Evolutionary conservation across 108 stramenopile genomes (phyloP).

Genomic region (Seminavis robusta): DNA sequence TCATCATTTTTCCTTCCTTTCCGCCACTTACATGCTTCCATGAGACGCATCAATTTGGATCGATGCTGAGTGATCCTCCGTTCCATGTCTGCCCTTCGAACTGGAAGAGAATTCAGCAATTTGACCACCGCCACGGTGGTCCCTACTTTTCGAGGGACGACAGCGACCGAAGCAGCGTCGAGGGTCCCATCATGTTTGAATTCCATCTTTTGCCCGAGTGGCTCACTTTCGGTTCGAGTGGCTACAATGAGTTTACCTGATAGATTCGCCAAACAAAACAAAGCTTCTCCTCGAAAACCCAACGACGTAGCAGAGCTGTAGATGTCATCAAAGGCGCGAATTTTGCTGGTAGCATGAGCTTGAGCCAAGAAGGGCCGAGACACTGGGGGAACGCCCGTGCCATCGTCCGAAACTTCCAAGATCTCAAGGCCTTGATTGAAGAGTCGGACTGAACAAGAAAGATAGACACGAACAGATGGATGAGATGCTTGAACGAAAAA

Average conservation of each 20-base stretch:
- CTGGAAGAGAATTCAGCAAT: conserved; percentile 79
- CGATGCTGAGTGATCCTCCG: conserved; percentile 68
- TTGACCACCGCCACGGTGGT: conserved; percentile 83
- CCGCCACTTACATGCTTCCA: conserved; percentile 68
- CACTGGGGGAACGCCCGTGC: conserved; percentile 60
- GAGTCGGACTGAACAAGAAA: conserved; percentile 49
- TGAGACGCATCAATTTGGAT: conserved; percentile 57
- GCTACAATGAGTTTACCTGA: conserved; percentile 56
- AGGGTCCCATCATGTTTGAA: conserved; percentile 52
- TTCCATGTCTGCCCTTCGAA: conserved; percentile 68
- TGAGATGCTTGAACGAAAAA: neutral
- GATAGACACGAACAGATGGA: conserved; percentile 2
- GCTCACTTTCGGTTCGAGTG: conserved; percentile 56
- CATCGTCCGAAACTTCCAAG: conserved; percentile 89
- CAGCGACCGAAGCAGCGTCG: conserved; percentile 10
- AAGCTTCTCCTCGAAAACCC: conserved; percentile 90
- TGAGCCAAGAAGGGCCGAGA: conserved; percentile 59
- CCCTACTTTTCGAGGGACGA: conserved; percentile 60
- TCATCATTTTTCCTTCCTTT: too few species aligned
- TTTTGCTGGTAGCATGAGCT: conserved; percentile 86
- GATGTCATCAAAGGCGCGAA: conserved; percentile 69
- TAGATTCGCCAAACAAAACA: conserved; percentile 76
- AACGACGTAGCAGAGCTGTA: conserved; percentile 41
- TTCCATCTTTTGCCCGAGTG: conserved; percentile 54
- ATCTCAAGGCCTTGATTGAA: conserved; percentile 73